phyloP scores from a whole-genome alignment of 768 basidiomycete genomes.

The Boletellus ananiceps region DNA sequence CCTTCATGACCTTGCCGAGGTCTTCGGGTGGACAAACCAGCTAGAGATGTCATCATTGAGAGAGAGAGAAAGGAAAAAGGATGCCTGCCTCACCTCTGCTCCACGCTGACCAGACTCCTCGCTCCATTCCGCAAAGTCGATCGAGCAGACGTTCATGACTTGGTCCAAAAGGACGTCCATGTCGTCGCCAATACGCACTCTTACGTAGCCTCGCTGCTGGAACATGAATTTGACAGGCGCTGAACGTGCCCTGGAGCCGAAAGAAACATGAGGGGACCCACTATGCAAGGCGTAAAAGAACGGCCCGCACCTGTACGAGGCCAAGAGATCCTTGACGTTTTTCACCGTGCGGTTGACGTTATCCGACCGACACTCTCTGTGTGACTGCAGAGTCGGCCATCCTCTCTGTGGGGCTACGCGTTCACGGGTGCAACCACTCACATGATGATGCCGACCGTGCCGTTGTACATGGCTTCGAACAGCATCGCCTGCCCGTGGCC shows the following conservation, averaged over 20 bases:
- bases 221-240: slow-evolving; percentile 68
- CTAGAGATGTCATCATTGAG: slow-evolving; percentile 25
- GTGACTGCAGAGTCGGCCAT: slow-evolving; percentile 20
- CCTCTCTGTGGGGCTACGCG: not conserved
- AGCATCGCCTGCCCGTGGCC: slow-evolving; percentile 45
- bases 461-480: slow-evolving; percentile 59
- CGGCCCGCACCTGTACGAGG: slow-evolving; percentile 40
- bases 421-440: slow-evolving; percentile 31
- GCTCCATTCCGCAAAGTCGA: slow-evolving; percentile 41
- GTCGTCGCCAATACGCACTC: slow-evolving; percentile 36
- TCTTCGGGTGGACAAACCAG: slow-evolving; percentile 42
- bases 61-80: not conserved
- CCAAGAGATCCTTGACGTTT: slow-evolving; percentile 50
- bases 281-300: not conserved
- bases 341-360: slow-evolving; percentile 60
- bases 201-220: slow-evolving; percentile 49
- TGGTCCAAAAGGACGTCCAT: slow-evolving; percentile 36
- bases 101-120: slow-evolving; percentile 32
- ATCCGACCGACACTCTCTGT: slow-evolving; percentile 58
- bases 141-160: slow-evolving; percentile 38
- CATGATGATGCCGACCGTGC: slow-evolving; percentile 62
- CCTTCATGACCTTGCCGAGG: slow-evolving; percentile 37
- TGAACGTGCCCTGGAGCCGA: slow-evolving; percentile 47
- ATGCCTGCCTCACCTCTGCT: slow-evolving; percentile 29
- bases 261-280: not conserved